Evolutionary conservation across 352 stramenopile genomes (phyloP), one percentile per base, ranked within the genome.

Genomic region (Globisporangium takayamanum): DNA sequence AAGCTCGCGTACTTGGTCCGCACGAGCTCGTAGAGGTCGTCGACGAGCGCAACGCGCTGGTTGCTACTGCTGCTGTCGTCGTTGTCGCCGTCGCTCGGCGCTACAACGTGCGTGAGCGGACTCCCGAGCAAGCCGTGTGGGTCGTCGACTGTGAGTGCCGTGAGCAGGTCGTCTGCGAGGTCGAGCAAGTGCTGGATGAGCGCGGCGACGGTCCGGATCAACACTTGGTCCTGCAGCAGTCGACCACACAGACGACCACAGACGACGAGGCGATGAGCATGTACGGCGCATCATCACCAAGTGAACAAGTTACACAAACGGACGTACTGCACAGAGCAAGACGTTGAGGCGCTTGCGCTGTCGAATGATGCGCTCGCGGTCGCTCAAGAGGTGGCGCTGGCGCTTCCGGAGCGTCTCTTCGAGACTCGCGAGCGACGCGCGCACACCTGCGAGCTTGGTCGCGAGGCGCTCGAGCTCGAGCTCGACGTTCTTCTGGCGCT

Each of bases 301-400:
- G 33, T 12, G 33, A 39, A 12, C 33, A 39, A 39, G 33, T 12
- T n/a, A 25, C 14, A 52, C 33, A 20, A 14, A 45, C 8, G 1
- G 20, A 57, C 54, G 28, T 54, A 77, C 70, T 16, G 75, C 66
- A 8, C 70, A 70, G 6, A 85, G 60, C 16, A 83, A 55, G 20
- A 70, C 36, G 28, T 82, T 85, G 52, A 85, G 62, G 12, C 71
- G 72, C 55, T 83, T 82, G 14, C 76, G 73, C 48, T 80, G 68
- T 28, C 69, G 73, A 30, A 83, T 83, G 64, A 73, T 77, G 0
- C 64, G 60, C 50, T 82, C 76, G 18, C 73, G 71, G 28, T 73
- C 71, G 7, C 64, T 60, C 14, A 79, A 60, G 12, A 85, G 49
- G 11, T 66, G 62, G 15, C 71, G 64, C 55, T 83, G 70, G 1